Evolutionary conservation across 2,329 filamentous ascomycete species (phyloP).

Genomic region (Botrytis medusae): DNA sequence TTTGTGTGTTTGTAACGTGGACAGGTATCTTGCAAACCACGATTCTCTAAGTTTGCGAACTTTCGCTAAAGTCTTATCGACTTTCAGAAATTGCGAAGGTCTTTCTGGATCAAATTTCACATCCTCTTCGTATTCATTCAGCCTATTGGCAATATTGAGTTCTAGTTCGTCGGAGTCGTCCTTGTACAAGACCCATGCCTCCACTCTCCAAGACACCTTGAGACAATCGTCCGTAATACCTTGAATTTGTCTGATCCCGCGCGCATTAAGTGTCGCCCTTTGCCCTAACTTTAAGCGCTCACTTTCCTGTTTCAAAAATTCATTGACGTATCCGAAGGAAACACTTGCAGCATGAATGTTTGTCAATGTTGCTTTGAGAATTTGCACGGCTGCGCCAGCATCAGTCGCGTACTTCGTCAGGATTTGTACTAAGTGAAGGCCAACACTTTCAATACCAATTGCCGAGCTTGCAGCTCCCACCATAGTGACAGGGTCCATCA

Average conservation of each 20-base stretch:
- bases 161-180: constrained; percentile 4
- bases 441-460: constrained; percentile 14
- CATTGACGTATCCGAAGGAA: neutral
- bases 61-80: constrained; percentile 4
- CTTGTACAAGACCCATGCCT: neutral
- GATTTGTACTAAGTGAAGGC: constrained; percentile 8
- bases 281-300: neutral
- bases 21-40: neutral
- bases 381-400: neutral
- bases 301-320: constrained; percentile 9
- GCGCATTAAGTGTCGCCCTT: neutral
- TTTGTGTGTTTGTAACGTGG: neutral
- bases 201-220: constrained; percentile 12
- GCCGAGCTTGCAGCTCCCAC: constrained; percentile 19
- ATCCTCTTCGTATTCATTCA: neutral
- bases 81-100: neutral
- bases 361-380: neutral
- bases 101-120: neutral
- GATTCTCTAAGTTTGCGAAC: neutral
- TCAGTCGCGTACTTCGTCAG: constrained; percentile 6
- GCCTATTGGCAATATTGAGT: neutral
- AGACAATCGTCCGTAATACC: constrained; percentile 2
- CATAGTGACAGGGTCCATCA: constrained; percentile 16
- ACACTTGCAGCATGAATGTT: constrained; percentile 3
- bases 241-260: neutral